These are phyloP conservation scores for Sphagnum contortum DNA, from an alignment of 225 moss, liverwort and hornwort genomes.

Conservation along the genomic window DNA sequence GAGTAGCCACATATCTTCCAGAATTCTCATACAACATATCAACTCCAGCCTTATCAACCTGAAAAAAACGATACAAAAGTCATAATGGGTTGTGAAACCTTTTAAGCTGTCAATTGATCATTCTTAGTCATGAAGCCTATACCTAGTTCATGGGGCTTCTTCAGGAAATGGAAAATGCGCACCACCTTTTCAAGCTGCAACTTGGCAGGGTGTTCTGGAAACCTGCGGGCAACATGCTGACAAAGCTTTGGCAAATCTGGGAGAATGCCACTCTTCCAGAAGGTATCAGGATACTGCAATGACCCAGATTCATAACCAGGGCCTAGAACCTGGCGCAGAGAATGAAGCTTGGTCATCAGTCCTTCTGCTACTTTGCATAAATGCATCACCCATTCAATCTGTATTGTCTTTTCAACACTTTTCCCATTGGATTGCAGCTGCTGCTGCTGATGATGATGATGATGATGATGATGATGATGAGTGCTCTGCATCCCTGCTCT, in stretches of 20 bases:
- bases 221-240: conserved; percentile 81
- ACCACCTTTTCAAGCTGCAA: conserved; percentile 93
- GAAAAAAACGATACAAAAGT: not conserved
- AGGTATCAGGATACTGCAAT: conserved; percentile 69
- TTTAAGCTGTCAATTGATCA: too few species aligned
- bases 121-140: too few species aligned
- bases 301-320: conserved; percentile 49
- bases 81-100: too few species aligned
- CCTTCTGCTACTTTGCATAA: conserved; percentile 79
- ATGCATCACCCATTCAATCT: conserved; percentile 97
- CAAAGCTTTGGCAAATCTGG: conserved; percentile 93
- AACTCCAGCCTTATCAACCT: conserved; percentile 90
- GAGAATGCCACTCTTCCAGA: conserved; percentile 75
- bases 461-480: conserved; percentile 23
- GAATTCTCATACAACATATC: conserved; percentile 71
- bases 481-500: conserved; percentile 51
- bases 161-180: too few species aligned
- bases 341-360: conserved; percentile 94
- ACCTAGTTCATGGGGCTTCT: too few species aligned
- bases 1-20: conserved; percentile 54
- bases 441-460: conserved; percentile 11
- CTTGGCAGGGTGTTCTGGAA: conserved; percentile 93
- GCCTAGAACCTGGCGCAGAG: conserved; percentile 75
- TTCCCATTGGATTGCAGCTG: conserved; percentile 40
- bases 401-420: conserved; percentile 70